Percentiles rank a stretch among this genome's conserved stretches.
These are phyloP conservation scores for Colletotrichum sp. DNA, from an alignment of 2,329 filamentous ascomycete genomes.

Conservation along the genomic window DNA sequence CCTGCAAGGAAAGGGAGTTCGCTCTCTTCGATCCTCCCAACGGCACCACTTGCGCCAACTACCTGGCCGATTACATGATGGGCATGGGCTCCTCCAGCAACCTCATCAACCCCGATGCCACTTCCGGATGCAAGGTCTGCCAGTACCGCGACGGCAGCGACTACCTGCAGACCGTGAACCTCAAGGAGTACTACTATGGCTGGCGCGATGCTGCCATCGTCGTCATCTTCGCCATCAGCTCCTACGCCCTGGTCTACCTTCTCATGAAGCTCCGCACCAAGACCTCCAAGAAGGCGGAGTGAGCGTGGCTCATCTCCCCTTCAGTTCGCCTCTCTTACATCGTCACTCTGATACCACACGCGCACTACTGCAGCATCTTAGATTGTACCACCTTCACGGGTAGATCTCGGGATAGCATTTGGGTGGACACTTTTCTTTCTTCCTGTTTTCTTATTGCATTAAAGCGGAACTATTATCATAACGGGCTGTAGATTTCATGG, in stretches of 20 bases:
- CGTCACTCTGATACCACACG: neutral
- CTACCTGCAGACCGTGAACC: conserved; percentile 64
- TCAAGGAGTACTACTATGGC: conserved; percentile 65
- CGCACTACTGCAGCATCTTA: neutral
- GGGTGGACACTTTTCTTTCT: neutral
- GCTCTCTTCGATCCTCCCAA: conserved; percentile 56
- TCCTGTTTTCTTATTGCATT: neutral
- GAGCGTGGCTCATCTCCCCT: neutral
- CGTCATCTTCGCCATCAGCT: conserved; percentile 59
- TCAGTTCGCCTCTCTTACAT: neutral
- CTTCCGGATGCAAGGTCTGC: conserved; percentile 63
- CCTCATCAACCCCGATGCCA: conserved; percentile 65
- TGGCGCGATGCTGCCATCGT: conserved; percentile 71
- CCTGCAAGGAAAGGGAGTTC: conserved; percentile 53
- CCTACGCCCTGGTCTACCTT: conserved; percentile 52
- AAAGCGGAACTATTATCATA: neutral
- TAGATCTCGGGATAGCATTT: neutral
- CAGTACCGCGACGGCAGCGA: conserved; percentile 62
- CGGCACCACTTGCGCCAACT: conserved; percentile 61
- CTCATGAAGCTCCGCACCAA: conserved; percentile 56
- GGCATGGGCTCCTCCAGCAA: conserved; percentile 52
- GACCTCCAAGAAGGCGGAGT: conserved; percentile 50
- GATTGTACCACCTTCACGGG: neutral
- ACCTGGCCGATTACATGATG: conserved; percentile 57
- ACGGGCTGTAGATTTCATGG: neutral